These are phyloP conservation scores for Tubosaeta sp. DNA, from an alignment of 768 basidiomycete species.

Conservation along the genomic window DNA sequence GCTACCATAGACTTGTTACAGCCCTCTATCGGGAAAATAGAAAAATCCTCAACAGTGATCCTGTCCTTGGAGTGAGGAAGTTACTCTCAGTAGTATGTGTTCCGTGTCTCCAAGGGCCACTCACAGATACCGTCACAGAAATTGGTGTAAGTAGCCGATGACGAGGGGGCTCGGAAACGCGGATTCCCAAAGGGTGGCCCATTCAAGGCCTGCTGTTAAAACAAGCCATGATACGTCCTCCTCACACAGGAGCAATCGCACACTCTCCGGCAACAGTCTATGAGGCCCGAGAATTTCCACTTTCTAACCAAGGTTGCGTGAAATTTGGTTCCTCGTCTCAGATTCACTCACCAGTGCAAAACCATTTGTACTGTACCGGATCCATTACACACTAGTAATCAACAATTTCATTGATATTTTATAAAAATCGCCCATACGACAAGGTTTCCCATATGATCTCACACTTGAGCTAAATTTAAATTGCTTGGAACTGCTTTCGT, in stretches of 20 bases:
- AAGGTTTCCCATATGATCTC: no score
- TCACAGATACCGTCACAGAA: constrained; percentile 33
- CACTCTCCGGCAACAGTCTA: constrained; percentile 19
- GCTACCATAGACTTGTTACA: constrained; percentile 68
- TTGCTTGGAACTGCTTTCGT: no score
- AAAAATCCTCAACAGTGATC: constrained; percentile 60
- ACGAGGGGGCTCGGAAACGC: constrained; percentile 49
- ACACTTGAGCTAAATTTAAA: no score
- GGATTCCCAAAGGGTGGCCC: constrained; percentile 41
- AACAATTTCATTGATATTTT: no score
- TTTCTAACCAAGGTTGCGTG: constrained; percentile 1
- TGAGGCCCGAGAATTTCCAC: constrained; percentile 4
- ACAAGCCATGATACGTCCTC: constrained; percentile 43
- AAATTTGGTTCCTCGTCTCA: background rate
- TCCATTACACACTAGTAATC: no score
- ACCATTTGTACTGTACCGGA: no score
- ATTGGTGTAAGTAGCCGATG: constrained; percentile 50
- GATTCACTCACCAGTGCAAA: no score
- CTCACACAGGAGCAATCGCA: constrained; percentile 40
- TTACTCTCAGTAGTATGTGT: constrained; percentile 70
- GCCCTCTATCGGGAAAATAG: constrained; percentile 74
- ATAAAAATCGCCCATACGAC: no score
- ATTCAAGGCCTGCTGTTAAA: constrained; percentile 48
- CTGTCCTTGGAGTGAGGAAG: constrained; percentile 79
- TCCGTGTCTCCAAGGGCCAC: background rate